A percentile compares a stretch with the other conserved stretches of the same genome.
phyloP scores from a whole-genome alignment of 768 basidiomycete species.

The Leccinum obscurum region DNA sequence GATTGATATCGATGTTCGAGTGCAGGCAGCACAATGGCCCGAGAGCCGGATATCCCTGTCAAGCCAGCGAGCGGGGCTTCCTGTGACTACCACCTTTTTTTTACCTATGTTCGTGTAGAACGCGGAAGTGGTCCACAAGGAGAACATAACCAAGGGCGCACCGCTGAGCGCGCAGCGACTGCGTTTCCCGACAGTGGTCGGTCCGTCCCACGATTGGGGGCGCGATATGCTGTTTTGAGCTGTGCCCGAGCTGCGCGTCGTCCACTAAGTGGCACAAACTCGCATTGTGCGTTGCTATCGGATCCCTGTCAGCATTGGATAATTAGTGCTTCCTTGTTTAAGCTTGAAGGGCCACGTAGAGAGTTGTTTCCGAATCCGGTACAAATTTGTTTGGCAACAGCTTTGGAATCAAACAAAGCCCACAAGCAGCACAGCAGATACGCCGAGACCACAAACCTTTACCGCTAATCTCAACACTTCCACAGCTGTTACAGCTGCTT shows the following conservation, averaged over 20 bases:
- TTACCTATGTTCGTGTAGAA: background rate
- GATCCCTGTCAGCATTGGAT: background rate
- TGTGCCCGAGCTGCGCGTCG: background rate
- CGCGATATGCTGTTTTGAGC: background rate
- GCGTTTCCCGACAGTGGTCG: background rate
- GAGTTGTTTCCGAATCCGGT: conserved; percentile 4
- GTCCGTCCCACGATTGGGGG: background rate
- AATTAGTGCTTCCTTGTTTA: background rate
- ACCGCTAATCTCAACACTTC: background rate
- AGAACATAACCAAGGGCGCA: background rate
- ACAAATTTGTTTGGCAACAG: conserved; percentile 29
- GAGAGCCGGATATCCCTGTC: background rate
- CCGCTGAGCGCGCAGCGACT: background rate
- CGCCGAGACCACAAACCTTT: background rate
- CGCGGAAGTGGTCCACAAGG: background rate
- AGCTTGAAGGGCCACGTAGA: background rate
- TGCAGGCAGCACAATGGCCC: background rate
- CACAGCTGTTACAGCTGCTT: background rate
- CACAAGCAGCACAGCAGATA: background rate
- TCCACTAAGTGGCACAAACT: background rate
- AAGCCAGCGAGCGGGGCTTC: conserved; percentile 1
- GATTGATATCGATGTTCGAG: background rate
- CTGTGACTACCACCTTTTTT: background rate
- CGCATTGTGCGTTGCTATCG: background rate
- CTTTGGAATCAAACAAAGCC: conserved; percentile 29